phyloP scores from a whole-genome alignment of 2,329 filamentous ascomycete genomes.

The Ophiostoma himal-ulmi region DNA sequence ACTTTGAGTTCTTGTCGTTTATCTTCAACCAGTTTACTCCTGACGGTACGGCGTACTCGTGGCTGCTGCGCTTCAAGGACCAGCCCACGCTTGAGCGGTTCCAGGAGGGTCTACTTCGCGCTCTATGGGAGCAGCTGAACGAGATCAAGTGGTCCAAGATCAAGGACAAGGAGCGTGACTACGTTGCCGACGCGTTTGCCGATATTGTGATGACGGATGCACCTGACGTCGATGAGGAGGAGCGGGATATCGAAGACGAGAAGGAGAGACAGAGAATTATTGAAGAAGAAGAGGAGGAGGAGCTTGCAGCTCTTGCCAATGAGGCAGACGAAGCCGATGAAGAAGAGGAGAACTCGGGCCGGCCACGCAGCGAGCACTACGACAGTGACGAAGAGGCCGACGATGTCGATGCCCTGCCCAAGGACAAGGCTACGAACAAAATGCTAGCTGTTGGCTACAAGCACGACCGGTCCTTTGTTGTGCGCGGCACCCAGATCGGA shows the following conservation, averaged over 20 bases:
- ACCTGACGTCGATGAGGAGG: slow-evolving; percentile 39
- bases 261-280: slow-evolving; percentile 34
- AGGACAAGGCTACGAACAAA: slow-evolving; percentile 75
- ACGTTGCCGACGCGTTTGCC: slow-evolving; percentile 91
- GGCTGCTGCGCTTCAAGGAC: slow-evolving; percentile 88
- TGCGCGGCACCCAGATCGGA: slow-evolving; percentile 94
- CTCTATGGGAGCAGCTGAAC: slow-evolving; percentile 93
- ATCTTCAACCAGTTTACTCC: slow-evolving; percentile 96
- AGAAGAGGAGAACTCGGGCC: slow-evolving; percentile 53
- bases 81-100: slow-evolving; percentile 75
- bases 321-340: slow-evolving; percentile 38
- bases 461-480: slow-evolving; percentile 93
- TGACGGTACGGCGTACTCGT: slow-evolving; percentile 88
- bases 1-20: slow-evolving; percentile 97
- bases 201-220: slow-evolving; percentile 88
- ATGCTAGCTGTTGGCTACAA: slow-evolving; percentile 95
- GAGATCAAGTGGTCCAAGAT: slow-evolving; percentile 90
- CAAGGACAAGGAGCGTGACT: slow-evolving; percentile 87
- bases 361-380: slow-evolving; percentile 51
- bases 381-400: slow-evolving; percentile 64
- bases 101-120: slow-evolving; percentile 90
- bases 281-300: slow-evolving; percentile 43
- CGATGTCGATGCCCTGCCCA: slow-evolving; percentile 65
- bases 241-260: slow-evolving; percentile 31
- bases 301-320: slow-evolving; percentile 25